Evolutionary conservation across 169 alveolate species (phyloP), one percentile per base, ranked within the genome.

Genomic region (Eimeria falciformis): DNA sequence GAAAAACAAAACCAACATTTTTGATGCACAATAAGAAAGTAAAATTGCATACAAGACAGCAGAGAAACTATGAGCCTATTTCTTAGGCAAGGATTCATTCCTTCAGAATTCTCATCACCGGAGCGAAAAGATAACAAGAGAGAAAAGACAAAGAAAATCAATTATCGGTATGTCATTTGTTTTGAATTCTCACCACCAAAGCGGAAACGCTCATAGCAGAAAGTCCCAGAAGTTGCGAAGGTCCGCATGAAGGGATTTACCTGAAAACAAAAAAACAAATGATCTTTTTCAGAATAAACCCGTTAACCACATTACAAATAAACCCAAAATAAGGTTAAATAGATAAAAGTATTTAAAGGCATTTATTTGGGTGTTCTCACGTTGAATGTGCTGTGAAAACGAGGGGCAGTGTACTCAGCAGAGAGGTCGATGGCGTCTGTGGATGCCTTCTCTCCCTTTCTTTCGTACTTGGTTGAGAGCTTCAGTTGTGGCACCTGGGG

Each of bases 381-480:
- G 50, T 71, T 71, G 33, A 71, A 40, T 4, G 40, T 71, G 83
- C 83, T 71, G 85, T 86, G 92, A 25, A 86, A 29, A 29, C 84
- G 62, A 12, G 92, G 92, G 23, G 75, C 55, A n/a, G 23, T 43
- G 55, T 86, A 86, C 47, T 86, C 92, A 11, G 92, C 65, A 53
- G 83, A 66, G 29, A 86, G 18, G 85, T 86, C 92, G 40, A 86
- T 43, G 43, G 58, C 43, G 25, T 86, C 92, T 43, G 55, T n/a
- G 6, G 85, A 21, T n/a, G 50, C 21, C 83, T 86, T 86, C 47
- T 86, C 92, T 12, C 92, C 92, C 17, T 77, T 77, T 21, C 92
- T 37, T 14, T 86, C 92, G 29, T 65, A 86, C 79, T 86, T 86
- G 43, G 75, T 40, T n/a, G 84, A 77, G 29, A 86, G 73, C 3